These are phyloP conservation scores for Sarocladium brachiariae DNA, from an alignment of 2,329 filamentous ascomycete genomes.

Conservation along the genomic window DNA sequence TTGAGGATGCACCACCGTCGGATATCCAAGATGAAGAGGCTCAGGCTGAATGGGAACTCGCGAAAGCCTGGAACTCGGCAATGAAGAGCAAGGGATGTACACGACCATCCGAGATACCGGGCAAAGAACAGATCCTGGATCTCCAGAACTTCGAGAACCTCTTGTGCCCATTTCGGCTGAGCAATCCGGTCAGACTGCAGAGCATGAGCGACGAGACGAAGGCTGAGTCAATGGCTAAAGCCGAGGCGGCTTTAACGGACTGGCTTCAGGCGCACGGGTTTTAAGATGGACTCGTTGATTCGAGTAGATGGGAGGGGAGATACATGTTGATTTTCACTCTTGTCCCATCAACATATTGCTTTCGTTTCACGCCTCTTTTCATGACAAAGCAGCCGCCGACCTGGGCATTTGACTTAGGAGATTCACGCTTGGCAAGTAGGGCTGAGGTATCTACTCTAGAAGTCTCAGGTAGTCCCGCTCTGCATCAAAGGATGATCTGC, in stretches of 20 bases:
- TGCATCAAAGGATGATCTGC: conserved; percentile 26
- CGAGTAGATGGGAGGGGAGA: no score
- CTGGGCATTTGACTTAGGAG: no score
- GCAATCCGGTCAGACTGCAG: not conserved
- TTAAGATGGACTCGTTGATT: no score
- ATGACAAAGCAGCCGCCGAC: no score
- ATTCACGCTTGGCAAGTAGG: conserved; percentile 25
- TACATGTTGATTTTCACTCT: no score
- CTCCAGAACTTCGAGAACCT: not conserved
- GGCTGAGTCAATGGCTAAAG: not conserved
- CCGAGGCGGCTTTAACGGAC: not conserved
- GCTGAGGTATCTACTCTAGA: conserved; percentile 17
- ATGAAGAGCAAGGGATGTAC: not conserved
- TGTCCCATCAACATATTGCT: no score
- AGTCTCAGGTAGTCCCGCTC: conserved; percentile 18
- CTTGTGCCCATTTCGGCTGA: not conserved
- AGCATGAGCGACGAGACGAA: not conserved
- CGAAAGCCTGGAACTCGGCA: not conserved
- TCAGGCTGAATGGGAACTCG: not conserved
- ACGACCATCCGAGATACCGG: not conserved
- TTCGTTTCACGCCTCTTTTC: no score
- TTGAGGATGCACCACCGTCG: not conserved
- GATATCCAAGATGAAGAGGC: not conserved
- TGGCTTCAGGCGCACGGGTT: not conserved
- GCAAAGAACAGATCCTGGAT: not conserved